Conservation (phyloP, 441 rosid species). For the Euphorbia schlechtendalii region DNA sequence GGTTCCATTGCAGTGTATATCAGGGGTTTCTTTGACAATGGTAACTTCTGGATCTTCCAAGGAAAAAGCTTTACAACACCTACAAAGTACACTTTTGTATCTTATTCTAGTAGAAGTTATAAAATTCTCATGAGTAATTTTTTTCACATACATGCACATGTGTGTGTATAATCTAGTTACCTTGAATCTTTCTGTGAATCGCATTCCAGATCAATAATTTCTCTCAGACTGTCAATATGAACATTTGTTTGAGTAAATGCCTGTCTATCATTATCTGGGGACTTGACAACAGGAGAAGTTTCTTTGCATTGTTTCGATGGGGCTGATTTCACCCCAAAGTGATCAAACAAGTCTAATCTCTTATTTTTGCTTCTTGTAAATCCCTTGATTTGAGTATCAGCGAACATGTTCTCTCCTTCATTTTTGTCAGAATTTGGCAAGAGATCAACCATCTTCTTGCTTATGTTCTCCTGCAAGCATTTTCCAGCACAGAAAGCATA, state of each 20-base stretch:
- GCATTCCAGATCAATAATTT: constrained; percentile 48
- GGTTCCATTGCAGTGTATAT: constrained; percentile 27
- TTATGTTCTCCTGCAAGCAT: constrained; percentile 46
- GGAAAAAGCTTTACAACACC: constrained; percentile 39
- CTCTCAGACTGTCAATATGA: constrained; percentile 30
- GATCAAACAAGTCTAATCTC: constrained; percentile 32
- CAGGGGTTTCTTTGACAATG: constrained; percentile 55
- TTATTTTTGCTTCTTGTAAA: constrained; percentile 26
- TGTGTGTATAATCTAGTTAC: too few relatives aligned
- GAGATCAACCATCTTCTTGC: constrained; percentile 30
- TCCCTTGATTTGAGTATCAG: constrained; percentile 23
- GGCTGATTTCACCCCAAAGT: constrained; percentile 20
- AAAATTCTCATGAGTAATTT: neutral
- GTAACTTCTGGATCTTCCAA: constrained; percentile 52
- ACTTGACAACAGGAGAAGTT: constrained; percentile 23
- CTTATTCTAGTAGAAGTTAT: neutral
- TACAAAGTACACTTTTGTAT: constrained; percentile 28
- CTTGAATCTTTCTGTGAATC: constrained; percentile 38
- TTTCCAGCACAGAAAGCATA: constrained; percentile 26
- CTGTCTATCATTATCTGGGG: constrained; percentile 31
- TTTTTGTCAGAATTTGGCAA: constrained; percentile 24
- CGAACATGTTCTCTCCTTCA: constrained; percentile 23
- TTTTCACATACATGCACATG: neutral
- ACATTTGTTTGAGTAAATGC: constrained; percentile 29
- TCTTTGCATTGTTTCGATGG: constrained; percentile 25